Conservation (phyloP, 2,329 filamentous ascomycete species). For the Fusarium avenaceum region DNA sequence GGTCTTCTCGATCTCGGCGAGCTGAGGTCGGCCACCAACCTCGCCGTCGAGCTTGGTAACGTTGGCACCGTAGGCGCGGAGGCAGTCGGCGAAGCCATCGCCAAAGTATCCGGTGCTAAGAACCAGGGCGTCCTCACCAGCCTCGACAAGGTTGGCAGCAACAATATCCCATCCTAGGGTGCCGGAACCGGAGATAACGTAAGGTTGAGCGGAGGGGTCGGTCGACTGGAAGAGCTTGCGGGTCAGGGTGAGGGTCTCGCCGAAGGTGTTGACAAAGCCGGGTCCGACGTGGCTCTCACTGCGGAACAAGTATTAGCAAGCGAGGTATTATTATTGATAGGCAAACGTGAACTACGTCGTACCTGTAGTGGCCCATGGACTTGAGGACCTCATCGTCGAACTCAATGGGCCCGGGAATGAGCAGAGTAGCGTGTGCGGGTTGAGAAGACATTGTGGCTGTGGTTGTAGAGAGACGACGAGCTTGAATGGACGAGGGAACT, state of each 20-base stretch:
- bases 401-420: slow-evolving; percentile 98
- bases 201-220: slow-evolving; percentile 85
- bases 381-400: slow-evolving; percentile 97
- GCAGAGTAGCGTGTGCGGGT: slow-evolving; percentile 76
- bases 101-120: slow-evolving; percentile 98
- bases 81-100: slow-evolving; percentile 92
- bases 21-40: slow-evolving; percentile 87
- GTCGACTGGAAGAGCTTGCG: slow-evolving; percentile 95
- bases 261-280: slow-evolving; percentile 90
- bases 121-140: slow-evolving; percentile 90
- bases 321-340: slow-evolving; percentile 2
- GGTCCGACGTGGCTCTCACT: slow-evolving; percentile 95
- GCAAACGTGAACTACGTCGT: slow-evolving; percentile 16
- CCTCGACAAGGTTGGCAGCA: slow-evolving; percentile 91
- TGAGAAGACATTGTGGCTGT: slow-evolving; percentile 70
- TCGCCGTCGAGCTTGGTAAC: slow-evolving; percentile 91
- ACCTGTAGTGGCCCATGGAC: slow-evolving; percentile 95
- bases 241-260: slow-evolving; percentile 88
- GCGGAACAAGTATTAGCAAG: slow-evolving; percentile 21
- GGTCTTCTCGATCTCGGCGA: slow-evolving; percentile 88
- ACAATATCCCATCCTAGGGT: slow-evolving; percentile 98
- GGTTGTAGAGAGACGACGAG: slow-evolving; percentile 45
- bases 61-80: slow-evolving; percentile 90
- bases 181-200: slow-evolving; percentile 93
- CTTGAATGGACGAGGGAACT: slow-evolving; percentile 31